Evolutionary conservation across 2,329 filamentous ascomycete genomes (phyloP).

Genomic region (Phaeosphaeria sp.): DNA sequence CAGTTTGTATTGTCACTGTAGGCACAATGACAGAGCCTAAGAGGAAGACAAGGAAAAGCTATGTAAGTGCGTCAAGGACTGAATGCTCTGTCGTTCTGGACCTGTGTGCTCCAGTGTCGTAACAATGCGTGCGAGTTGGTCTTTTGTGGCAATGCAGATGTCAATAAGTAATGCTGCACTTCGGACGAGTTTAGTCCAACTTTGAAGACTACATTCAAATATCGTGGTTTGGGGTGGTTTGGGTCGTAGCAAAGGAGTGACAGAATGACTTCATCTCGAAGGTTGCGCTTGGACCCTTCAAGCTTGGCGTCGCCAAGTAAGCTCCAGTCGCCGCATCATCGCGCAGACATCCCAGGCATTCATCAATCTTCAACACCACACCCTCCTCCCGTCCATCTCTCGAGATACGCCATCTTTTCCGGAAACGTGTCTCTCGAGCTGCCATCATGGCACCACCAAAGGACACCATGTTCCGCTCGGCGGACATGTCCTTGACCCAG

Average conservation of each 20-base stretch:
- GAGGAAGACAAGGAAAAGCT: no score
- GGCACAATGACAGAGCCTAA: no score
- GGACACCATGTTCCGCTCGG: slow-evolving; percentile 98
- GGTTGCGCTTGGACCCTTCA: neutral
- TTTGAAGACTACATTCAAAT: no score
- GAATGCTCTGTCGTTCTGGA: no score
- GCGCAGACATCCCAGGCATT: slow-evolving; percentile 29
- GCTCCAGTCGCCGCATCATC: slow-evolving; percentile 22
- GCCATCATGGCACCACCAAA: slow-evolving; percentile 66
- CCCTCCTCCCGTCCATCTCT: slow-evolving; percentile 24
- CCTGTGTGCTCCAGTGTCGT: no score
- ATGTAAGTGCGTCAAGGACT: no score
- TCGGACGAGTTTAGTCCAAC: no score
- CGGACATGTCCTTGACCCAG: slow-evolving; percentile 99
- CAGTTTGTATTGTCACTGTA: no score
- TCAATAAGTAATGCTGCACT: no score
- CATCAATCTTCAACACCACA: slow-evolving; percentile 37
- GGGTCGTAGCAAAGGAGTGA: neutral
- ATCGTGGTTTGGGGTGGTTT: neutral
- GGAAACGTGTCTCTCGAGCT: slow-evolving; percentile 36
- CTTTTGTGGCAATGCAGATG: no score
- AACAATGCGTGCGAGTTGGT: no score
- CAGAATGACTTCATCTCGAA: neutral
- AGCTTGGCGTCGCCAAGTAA: slow-evolving; percentile 4
- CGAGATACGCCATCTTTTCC: slow-evolving; percentile 30